A percentile compares a stretch with the other conserved stretches of the same genome.
Conservation (phyloP, 2,329 filamentous ascomycete genomes). For the Ophiostoma sp. region DNA sequence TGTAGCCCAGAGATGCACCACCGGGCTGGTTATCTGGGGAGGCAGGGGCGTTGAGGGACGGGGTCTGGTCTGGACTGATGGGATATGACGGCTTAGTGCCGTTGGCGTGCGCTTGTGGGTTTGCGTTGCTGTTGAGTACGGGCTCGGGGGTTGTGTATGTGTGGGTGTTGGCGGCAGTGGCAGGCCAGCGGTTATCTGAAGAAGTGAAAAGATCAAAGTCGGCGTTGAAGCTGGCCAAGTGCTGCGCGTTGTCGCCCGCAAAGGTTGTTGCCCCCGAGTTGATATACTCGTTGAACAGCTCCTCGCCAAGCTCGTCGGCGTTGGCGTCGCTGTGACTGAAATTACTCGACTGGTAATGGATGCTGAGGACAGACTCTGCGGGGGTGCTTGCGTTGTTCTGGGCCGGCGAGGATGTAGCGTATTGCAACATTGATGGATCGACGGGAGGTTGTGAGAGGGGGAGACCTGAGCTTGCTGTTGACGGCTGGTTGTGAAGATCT, state of each 20-base stretch:
- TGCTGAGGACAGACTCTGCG: conserved; percentile 44
- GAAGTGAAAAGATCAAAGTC: conserved; percentile 23
- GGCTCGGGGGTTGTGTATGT: conserved; percentile 25
- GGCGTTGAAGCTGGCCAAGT: conserved; percentile 41
- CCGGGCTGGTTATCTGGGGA: conserved; percentile 37
- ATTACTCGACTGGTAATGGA: conserved; percentile 47
- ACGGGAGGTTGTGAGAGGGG: conserved; percentile 39
- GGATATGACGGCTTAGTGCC: conserved; percentile 36
- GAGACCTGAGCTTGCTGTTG: conserved; percentile 28
- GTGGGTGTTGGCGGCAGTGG: neutral
- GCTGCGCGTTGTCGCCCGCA: conserved; percentile 44
- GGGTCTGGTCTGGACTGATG: conserved; percentile 49
- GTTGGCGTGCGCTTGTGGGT: conserved; percentile 27
- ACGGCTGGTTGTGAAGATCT: conserved; percentile 19
- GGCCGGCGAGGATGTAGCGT: conserved; percentile 40
- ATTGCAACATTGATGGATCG: conserved; percentile 40
- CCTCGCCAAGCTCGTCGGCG: conserved; percentile 37
- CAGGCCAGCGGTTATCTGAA: conserved; percentile 19
- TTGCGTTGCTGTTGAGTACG: neutral
- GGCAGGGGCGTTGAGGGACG: conserved; percentile 42
- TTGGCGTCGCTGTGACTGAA: conserved; percentile 41
- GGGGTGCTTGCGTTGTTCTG: conserved; percentile 42
- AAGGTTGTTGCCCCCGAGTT: conserved; percentile 40
- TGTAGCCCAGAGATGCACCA: conserved; percentile 10
- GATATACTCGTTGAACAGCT: conserved; percentile 31